Evolutionary conservation across 306 rosid genomes (phyloP), one percentile per base, ranked within the genome.

Genomic region (Dryas drummondii): DNA sequence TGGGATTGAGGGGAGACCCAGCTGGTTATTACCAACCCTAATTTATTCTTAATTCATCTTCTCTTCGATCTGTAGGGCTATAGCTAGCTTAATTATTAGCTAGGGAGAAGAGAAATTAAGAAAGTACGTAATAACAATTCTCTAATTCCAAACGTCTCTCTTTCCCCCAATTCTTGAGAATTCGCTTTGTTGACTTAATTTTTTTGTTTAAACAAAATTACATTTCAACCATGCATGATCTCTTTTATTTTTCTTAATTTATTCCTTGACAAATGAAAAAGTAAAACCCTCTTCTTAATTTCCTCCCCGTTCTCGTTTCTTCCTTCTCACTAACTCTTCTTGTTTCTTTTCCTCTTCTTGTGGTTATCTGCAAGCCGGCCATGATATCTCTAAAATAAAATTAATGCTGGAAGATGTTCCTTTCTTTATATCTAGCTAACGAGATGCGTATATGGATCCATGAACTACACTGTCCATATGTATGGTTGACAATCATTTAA

Each of bases 1-100:
- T 58, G 75, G 53, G 75, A 6, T 5, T 5, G 49, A 17, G 46
- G 10, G 66, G 67, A 57, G 76, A 71, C 3, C 47, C 76, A 72
- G 51, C 32, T 58, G 52, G 68, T 54, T 45, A 55, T 44, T 40
- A 56, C 76, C 44, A 22, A 57, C 52, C 19, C 32, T 15, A 11
- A 15, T 58, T 58, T 58, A 58, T 26, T 58, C 64, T 27, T 22
- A 22, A 22, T 22, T 22, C 22, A 14, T 22, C 8, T 11, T 57
- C 58, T 19, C 9, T 32, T 32, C 37, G 3, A 32, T 1, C 2
- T 2, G 37, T 22, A 57, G 62, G 65, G 65, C 65, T 12, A 22
- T 22, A 27, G 6, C 65, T 60, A 46, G 49, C 66, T 13, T 6
- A n/a, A n/a, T n/a, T n/a, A 5, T 11, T 46, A 8, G 9, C 14